Base-by-base conservation (phyloP, 2,329 filamentous ascomycete genomes). In the Aspergillus udagawae region DNA sequence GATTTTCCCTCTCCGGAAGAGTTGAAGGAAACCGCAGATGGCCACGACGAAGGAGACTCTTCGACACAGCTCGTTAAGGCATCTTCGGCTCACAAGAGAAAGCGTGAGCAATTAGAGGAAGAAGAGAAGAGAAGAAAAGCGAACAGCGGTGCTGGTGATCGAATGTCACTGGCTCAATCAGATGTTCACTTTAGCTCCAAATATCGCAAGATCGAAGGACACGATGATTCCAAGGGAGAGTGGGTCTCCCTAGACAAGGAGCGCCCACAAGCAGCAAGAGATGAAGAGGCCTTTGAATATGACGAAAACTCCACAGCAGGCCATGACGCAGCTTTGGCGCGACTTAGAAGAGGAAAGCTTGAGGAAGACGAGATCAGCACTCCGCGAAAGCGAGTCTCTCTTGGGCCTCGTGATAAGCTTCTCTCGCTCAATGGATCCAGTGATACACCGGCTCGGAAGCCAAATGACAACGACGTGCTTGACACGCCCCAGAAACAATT, bases 81-180 rank as follows among this genome's bases (percentile, higher is more conserved):
- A 32, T 67, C 63, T 25, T 51, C 49, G 9, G 27, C 61, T 20
- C 71, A 73, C 38, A 80, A 79, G 63, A 72, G 78, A 50, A 80
- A 81, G 64, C 71, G 74, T 59, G 70, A 73, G 52, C 70, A 60
- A 52, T 67, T 63, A 51, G 67, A 70, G 50, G 67, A 76, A 54
- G 65, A 67, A 29, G 63, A 75, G 72, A 58, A 86, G 44, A 63
- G 70, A 49, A 68, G 73, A 66, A 75, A 76, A 59, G 66, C 73
- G 49, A 80, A 78, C 66, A 82, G 76, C 51, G 85, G 85, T 56
- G 84, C 84, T 1, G 85, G 85, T 61, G 79, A 82, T 62, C 73
- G 72, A 35, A 78, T 84, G 10, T 72, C 77, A 2, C 68, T 75
- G n/a, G 68, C 70, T 4, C 74, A 82, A 55, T 74, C 76, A 14